Evolutionary conservation across 108 stramenopile genomes (phyloP).

Genomic region (Stephanodiscus minutulus): DNA sequence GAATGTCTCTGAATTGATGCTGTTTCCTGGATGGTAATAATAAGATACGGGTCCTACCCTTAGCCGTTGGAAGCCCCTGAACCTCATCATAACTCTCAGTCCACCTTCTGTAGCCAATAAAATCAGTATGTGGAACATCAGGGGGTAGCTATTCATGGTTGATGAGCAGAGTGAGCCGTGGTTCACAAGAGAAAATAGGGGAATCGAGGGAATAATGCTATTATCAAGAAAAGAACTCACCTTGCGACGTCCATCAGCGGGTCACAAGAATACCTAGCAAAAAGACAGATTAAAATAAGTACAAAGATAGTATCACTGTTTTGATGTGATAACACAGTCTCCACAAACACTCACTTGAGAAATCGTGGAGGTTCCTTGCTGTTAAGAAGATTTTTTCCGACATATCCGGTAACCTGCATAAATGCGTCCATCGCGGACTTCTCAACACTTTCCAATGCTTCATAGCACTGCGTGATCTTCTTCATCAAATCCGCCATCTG

Average conservation of each 20-base stretch:
- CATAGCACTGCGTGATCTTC: conserved; percentile 81
- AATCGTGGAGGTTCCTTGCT: conserved; percentile 46
- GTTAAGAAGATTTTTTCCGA: conserved; percentile 49
- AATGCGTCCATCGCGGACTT: conserved; percentile 66
- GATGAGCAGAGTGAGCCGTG: background rate
- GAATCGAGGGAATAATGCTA: background rate
- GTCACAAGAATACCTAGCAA: conserved; percentile 73
- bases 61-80: conserved; percentile 69
- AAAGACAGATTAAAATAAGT: conserved; percentile 18
- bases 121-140: conserved; percentile 74
- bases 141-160: conserved; percentile 53
- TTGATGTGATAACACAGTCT: background rate
- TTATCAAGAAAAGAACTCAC: background rate
- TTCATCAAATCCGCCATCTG: conserved; percentile 88
- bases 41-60: conserved; percentile 72
- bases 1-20: conserved; percentile 10
- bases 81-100: conserved; percentile 63
- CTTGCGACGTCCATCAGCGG: conserved; percentile 72
- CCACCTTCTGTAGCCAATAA: conserved; percentile 67
- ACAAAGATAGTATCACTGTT: background rate
- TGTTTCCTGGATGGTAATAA: conserved; percentile 74
- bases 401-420: conserved; percentile 67
- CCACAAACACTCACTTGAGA: conserved; percentile 43
- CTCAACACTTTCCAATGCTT: conserved; percentile 72
- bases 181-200: background rate